phyloP scores from a whole-genome alignment of 176 grass and related monocot genomes.

The Elymus sibiricus region DNA sequence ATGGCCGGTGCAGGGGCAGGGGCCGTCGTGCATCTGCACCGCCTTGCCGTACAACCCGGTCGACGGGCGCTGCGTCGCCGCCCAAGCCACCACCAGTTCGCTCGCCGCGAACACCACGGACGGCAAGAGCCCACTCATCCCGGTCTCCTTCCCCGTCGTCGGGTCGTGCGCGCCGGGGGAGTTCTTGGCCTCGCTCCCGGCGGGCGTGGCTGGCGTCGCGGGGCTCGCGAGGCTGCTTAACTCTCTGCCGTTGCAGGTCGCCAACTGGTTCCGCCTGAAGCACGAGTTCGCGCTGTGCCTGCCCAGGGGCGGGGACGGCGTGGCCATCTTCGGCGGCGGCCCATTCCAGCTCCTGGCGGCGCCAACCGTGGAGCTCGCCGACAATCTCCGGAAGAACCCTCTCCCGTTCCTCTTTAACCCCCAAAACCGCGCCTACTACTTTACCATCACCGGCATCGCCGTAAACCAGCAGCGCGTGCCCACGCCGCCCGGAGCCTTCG shows the following conservation, averaged over 20 bases:
- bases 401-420: constrained; percentile 29
- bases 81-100: constrained; percentile 8
- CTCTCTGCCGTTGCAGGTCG: neutral
- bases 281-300: constrained; percentile 45
- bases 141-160: neutral
- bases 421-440: constrained; percentile 47
- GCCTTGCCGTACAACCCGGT: constrained; percentile 18
- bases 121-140: constrained; percentile 40
- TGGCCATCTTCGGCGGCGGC: constrained; percentile 37
- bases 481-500: neutral
- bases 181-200: constrained; percentile 14
- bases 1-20: no score
- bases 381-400: neutral
- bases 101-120: constrained; percentile 38
- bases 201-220: constrained; percentile 11
- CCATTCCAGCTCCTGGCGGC: constrained; percentile 15
- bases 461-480: neutral
- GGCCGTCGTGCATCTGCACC: neutral
- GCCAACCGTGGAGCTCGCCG: neutral
- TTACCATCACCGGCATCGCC: constrained; percentile 20
- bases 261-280: neutral
- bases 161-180: constrained; percentile 16
- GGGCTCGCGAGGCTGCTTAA: constrained; percentile 11
- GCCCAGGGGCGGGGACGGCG: constrained; percentile 31
- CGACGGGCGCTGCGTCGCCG: neutral